Evolutionary conservation across 2,329 filamentous ascomycete genomes (phyloP), one percentile per base, ranked within the genome.

Genomic region (Mollisiaceae sp.): DNA sequence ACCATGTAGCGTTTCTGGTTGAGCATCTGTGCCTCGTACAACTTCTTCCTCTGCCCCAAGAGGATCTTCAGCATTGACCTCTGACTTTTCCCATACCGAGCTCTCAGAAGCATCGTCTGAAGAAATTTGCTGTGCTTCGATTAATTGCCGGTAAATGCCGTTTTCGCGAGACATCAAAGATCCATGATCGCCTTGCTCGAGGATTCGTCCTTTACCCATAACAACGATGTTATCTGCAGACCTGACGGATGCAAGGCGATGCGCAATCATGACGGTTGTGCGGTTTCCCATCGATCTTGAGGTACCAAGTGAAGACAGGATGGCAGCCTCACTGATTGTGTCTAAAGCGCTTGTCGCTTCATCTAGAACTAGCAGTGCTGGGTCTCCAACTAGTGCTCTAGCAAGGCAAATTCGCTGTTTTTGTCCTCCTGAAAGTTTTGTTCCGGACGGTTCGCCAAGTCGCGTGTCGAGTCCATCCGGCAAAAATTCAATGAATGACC

Each of bases 311-410:
- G 76, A 75, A 72, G 65, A 72, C 70, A 86, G 83, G 52, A 89
- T 87, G 4, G 81, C 79, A 54, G 78, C 79, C 71, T 89, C 87
- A 56, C 82, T 86, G 1, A 80, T 80, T 15, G 85, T 86, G 72
- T 89, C 87, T 0, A 89, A 77, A 1, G 86, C 82, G 1, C 85
- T 82, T 1, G 87, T 89, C 1, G 86, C 86, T 72, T 89, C 87
- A 54, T 89, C 87, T 1, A 89, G 78, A 12, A 89, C 79, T 2
- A 89, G 77, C 9, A 89, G 83, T 59, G 79, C 79, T 1, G 86
- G 86, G 55, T 88, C 80, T 3, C 82, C 79, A 36, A 89, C 82
- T 15, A 89, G 76, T 20, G 84, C 84, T 63, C 86, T 79, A 1
- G 87, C 86, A 6, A 89, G 79, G 8, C 85, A 85, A 61, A 89